A percentile compares a stretch with the other conserved stretches of the same genome.
Evolutionary conservation across 305 asterid species (phyloP).

Genomic region (Plantago coronopus): DNA sequence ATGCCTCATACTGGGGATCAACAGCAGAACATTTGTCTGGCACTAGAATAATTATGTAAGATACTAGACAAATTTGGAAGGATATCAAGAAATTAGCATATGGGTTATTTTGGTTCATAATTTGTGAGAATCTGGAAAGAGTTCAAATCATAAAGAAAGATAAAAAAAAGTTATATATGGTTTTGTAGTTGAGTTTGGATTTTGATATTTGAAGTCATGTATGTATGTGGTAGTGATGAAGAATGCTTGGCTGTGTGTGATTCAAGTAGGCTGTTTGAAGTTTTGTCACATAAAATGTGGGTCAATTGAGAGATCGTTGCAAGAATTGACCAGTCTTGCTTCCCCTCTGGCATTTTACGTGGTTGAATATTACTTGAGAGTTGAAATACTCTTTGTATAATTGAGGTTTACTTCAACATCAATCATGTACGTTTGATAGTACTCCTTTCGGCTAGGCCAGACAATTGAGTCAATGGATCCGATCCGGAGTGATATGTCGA

Average conservation of each 20-base stretch:
- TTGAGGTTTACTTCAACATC: background rate
- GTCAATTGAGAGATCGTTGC: slow-evolving; percentile 10
- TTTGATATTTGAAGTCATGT: no score
- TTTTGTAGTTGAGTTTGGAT: no score
- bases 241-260: background rate
- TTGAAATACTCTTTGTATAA: background rate
- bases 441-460: no score
- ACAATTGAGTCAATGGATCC: no score
- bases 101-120: slow-evolving; percentile 23
- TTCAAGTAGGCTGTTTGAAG: background rate
- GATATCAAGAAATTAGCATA: slow-evolving; percentile 3
- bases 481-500: no score
- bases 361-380: slow-evolving; percentile 3
- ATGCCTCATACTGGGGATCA: slow-evolving; percentile 35
- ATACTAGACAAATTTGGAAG: slow-evolving; percentile 25
- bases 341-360: background rate
- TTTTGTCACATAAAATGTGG: background rate
- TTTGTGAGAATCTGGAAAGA: slow-evolving; percentile 22
- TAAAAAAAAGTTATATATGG: background rate
- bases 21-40: slow-evolving; percentile 21
- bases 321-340: background rate
- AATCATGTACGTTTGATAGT: background rate
- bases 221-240: background rate
- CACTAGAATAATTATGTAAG: slow-evolving; percentile 23
- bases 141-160: slow-evolving; percentile 1